These are phyloP conservation scores for Citrus glauca DNA, from an alignment of 345 rosid genomes.

Conservation along the genomic window DNA sequence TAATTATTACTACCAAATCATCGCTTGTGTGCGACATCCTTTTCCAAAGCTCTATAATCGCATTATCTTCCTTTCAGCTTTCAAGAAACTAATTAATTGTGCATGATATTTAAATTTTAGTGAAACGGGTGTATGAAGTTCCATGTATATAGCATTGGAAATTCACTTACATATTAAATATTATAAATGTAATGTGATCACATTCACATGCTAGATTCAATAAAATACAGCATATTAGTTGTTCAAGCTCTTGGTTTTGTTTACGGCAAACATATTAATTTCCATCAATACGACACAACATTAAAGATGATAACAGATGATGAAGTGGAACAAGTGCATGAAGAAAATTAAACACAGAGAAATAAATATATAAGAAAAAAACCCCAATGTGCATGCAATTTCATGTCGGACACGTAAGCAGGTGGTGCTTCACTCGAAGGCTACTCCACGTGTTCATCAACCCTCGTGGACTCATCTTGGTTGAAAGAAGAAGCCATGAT, in stretches of 20 bases:
- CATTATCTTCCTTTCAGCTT: neutral
- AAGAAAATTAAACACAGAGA: too few relatives aligned
- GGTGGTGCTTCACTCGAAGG: neutral
- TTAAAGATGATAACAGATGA: too few relatives aligned
- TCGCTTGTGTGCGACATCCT: too few relatives aligned
- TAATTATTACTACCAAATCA: too few relatives aligned
- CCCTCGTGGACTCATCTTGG: slow-evolving; percentile 17
- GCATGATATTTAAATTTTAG: neutral
- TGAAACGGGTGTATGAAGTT: neutral
- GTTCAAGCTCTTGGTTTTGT: too few relatives aligned
- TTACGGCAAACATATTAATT: neutral
- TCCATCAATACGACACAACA: neutral
- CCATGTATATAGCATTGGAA: too few relatives aligned
- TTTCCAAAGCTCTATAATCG: too few relatives aligned
- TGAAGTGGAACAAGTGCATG: too few relatives aligned
- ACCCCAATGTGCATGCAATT: neutral
- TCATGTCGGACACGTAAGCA: neutral
- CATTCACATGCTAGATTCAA: slow-evolving; percentile 1
- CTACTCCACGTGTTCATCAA: slow-evolving; percentile 12
- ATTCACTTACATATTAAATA: neutral
- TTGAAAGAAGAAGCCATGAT: slow-evolving; percentile 24
- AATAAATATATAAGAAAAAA: too few relatives aligned
- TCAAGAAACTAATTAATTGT: neutral
- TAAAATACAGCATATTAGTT: neutral
- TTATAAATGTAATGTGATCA: neutral